phyloP scores from a whole-genome alignment of 1,139 yeast genomes.

The Sugiyamaella novakii region DNA sequence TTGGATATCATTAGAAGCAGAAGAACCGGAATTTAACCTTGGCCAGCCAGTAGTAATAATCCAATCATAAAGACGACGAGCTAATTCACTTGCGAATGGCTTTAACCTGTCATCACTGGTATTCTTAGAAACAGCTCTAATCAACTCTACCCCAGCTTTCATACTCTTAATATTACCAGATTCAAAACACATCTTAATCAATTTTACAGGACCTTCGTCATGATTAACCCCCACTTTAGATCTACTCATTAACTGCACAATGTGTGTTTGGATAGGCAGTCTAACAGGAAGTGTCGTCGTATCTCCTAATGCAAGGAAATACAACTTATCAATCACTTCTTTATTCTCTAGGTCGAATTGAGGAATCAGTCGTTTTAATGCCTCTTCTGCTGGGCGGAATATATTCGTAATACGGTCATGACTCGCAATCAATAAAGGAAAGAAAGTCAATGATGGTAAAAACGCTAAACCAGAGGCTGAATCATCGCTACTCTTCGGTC shows the following conservation, averaged over 20 bases:
- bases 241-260: conserved; percentile 54
- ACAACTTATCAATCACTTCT: conserved; percentile 49
- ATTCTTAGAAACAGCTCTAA: conserved; percentile 52
- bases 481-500: conserved; percentile 29
- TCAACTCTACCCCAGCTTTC: conserved; percentile 59
- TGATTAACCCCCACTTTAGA: conserved; percentile 54
- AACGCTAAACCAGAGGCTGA: background rate
- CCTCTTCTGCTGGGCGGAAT: conserved; percentile 54
- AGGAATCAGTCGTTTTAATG: conserved; percentile 50
- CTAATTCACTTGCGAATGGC: conserved; percentile 30
- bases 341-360: conserved; percentile 55
- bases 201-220: conserved; percentile 38
- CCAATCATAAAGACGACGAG: conserved; percentile 30
- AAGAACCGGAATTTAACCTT: conserved; percentile 19
- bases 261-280: conserved; percentile 58
- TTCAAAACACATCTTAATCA: conserved; percentile 57
- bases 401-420: conserved; percentile 60
- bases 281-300: conserved; percentile 51
- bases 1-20: conserved; percentile 35
- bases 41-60: conserved; percentile 45
- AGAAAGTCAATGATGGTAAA: conserved; percentile 28
- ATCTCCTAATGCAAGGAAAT: conserved; percentile 47
- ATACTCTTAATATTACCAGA: conserved; percentile 53
- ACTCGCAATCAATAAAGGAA: conserved; percentile 59
- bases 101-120: conserved; percentile 28